A percentile compares a stretch with the other conserved stretches of the same genome.
Conservation (phyloP, 225 moss, liverwort and hornwort genomes). For the Marchantia paleacea region DNA sequence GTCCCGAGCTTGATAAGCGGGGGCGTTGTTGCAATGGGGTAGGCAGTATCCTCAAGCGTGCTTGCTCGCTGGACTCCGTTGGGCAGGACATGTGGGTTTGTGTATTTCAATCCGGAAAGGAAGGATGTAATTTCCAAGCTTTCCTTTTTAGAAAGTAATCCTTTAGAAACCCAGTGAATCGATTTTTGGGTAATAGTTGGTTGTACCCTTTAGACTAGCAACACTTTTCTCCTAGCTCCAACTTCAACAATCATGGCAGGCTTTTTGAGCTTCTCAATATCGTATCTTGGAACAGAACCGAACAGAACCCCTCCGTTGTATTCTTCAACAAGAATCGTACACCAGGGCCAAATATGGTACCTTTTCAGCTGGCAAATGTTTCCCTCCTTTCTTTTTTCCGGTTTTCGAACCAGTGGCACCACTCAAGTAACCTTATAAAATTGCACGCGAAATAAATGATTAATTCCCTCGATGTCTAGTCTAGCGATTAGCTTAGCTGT, state of each 20-base stretch:
- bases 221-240: background rate
- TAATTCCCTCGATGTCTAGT: background rate
- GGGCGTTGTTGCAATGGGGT: background rate
- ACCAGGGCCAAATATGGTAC: background rate
- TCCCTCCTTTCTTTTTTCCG: background rate
- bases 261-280: background rate
- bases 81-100: background rate
- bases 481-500: background rate
- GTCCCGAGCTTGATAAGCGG: too few species aligned
- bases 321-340: background rate
- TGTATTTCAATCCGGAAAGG: too few species aligned
- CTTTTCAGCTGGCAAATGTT: slow-evolving; percentile 8
- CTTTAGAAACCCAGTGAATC: background rate
- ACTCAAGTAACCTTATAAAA: slow-evolving; percentile 9
- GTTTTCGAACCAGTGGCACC: background rate
- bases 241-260: background rate
- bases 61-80: background rate
- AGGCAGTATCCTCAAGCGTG: too few species aligned
- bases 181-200: background rate
- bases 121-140: background rate
- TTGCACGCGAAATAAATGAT: background rate
- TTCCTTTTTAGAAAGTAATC: background rate
- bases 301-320: background rate
- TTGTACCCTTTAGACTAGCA: background rate
- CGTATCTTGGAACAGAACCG: too few species aligned